A percentile compares a stretch with the other conserved stretches of the same genome.
Evolutionary conservation across 768 basidiomycete species (phyloP).

Genomic region (Russula vinacea): DNA sequence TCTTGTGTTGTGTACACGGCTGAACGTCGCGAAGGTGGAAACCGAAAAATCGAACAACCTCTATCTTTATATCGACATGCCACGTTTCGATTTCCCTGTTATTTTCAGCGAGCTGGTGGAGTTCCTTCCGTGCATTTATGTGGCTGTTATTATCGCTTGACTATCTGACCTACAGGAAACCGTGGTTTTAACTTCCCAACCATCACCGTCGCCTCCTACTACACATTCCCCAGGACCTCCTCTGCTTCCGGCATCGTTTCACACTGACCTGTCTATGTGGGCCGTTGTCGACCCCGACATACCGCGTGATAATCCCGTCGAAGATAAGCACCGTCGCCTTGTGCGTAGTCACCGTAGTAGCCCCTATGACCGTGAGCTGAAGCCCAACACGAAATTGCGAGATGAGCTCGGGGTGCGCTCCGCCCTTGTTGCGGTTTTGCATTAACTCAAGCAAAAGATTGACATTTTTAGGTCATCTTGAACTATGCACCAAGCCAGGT

Average conservation of each 20-base stretch:
- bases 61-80: conserved; percentile 95
- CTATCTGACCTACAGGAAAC: conserved; percentile 11
- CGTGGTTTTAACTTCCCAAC: conserved; percentile 35
- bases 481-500: conserved; percentile 86
- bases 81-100: conserved; percentile 95
- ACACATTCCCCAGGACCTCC: conserved; percentile 44
- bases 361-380: conserved; percentile 91
- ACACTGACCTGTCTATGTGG: conserved; percentile 76
- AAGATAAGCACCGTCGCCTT: conserved; percentile 92
- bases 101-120: conserved; percentile 85
- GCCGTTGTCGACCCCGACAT: conserved; percentile 88
- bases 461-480: conserved; percentile 66
- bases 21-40: conserved; percentile 57
- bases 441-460: not conserved
- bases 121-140: conserved; percentile 33
- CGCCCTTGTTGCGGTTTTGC: conserved; percentile 1
- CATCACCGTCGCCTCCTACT: conserved; percentile 41
- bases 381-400: conserved; percentile 93
- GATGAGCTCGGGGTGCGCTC: conserved; percentile 84
- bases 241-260: conserved; percentile 48
- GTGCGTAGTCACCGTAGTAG: conserved; percentile 94
- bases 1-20: not conserved
- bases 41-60: conserved; percentile 88
- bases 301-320: conserved; percentile 90
- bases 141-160: conserved; percentile 1